Percentiles rank a stretch among this genome's conserved stretches.
Conservation (phyloP, 2,329 filamentous ascomycete species). For the Rhexocercosporidium sp. region DNA sequence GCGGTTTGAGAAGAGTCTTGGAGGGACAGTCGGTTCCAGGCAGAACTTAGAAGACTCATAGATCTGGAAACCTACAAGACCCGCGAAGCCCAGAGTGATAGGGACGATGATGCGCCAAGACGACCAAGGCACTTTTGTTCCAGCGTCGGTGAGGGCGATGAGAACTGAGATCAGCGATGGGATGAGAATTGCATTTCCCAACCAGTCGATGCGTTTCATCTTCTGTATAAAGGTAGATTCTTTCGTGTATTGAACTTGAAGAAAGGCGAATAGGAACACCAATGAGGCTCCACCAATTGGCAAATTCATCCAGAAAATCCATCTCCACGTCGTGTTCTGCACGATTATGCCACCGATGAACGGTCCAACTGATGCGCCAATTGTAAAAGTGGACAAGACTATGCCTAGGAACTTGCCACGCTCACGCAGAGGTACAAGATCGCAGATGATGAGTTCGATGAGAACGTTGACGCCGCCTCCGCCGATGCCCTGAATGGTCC, state of each 20-base stretch:
- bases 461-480: constrained; percentile 52
- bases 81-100: constrained; percentile 56
- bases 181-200: constrained; percentile 65
- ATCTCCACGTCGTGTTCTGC: constrained; percentile 47
- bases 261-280: constrained; percentile 18
- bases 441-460: constrained; percentile 54
- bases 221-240: constrained; percentile 12
- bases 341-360: constrained; percentile 50
- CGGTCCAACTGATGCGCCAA: constrained; percentile 48
- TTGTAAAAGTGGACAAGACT: constrained; percentile 46
- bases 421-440: constrained; percentile 55
- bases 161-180: constrained; percentile 58
- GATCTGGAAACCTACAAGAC: constrained; percentile 54
- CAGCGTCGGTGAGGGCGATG: constrained; percentile 65
- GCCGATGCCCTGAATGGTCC: constrained; percentile 59
- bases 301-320: constrained; percentile 30
- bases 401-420: constrained; percentile 50
- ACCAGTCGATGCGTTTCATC: constrained; percentile 63
- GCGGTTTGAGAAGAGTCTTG: constrained; percentile 18
- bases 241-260: constrained; percentile 20
- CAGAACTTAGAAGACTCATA: constrained; percentile 20
- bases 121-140: constrained; percentile 65
- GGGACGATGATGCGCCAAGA: constrained; percentile 65
- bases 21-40: constrained; percentile 15
- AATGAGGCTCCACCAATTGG: constrained; percentile 26